Evolutionary conservation across 768 basidiomycete species (phyloP), one percentile per base, ranked within the genome.

Genomic region (Pleurotus cornucopiae): DNA sequence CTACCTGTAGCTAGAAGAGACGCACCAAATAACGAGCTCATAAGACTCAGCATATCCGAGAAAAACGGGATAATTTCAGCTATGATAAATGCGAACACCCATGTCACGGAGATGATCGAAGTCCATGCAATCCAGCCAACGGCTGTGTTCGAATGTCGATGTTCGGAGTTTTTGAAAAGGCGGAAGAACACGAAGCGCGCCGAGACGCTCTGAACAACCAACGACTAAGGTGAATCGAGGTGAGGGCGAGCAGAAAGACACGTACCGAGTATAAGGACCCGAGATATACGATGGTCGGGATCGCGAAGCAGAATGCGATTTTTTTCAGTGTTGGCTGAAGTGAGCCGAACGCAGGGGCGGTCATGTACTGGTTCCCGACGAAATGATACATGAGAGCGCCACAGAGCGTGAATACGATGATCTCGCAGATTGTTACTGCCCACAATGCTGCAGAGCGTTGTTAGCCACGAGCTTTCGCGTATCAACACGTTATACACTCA

Each of bases 151-250:
- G 69, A 66, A 59, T 75, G 63, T 4, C 64, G 64, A 60, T 76
- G 75, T 25, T 60, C 61, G 14, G 75, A 76, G 54, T 67, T 63
- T 18, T 62, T 62, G 67, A 74, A 77, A 46, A 77, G 56, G 37
- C 75, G 69, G 69, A 78, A 75, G 69, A 78, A 78, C 34, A 77
- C 63, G 62, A 77, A 78, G 23, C 74, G 76, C 1, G 74, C 66
- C 12, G 69, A 71, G 2, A 77, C 74, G 11, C 73, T 73, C 75
- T 73, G 51, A 23, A 25, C 25, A 18, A 25, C 9, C 18, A 53
- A 5, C 2, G 44, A 46, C 20, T 26, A 12, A 44, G 55, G 13
- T 14, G n/a, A 5, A 20, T 34, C 2, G 7, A 11, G 13, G 4
- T 21, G n/a, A 20, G 12, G 47, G 26, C 2, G n/a, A 43, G 25